Conservation (phyloP, 306 rosid genomes). For the Fragaria nilgerrensis region DNA sequence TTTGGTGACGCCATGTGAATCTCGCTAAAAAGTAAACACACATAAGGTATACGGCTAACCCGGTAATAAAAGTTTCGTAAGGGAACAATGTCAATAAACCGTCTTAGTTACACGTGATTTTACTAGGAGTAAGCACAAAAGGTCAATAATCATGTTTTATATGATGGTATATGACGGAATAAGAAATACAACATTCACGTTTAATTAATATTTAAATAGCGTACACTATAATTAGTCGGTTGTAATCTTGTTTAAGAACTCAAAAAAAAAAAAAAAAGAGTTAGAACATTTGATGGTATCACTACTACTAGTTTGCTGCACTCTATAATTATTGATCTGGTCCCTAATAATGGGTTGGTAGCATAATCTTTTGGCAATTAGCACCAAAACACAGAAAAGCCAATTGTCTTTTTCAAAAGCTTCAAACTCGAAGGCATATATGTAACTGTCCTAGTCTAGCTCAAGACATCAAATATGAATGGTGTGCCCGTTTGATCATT, state of each 20-base stretch:
- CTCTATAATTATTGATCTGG: neutral
- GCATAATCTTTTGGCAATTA: neutral
- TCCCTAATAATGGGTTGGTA: neutral
- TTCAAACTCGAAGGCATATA: neutral
- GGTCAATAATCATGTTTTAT: neutral
- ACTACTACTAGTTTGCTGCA: neutral
- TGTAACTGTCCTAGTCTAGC: neutral
- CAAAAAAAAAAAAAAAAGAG: neutral
- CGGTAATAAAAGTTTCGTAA: too few relatives aligned
- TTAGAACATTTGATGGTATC: neutral
- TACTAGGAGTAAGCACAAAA: too few relatives aligned
- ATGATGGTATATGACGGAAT: neutral
- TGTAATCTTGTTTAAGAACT: too few relatives aligned
- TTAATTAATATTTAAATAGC: too few relatives aligned
- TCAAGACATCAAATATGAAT: neutral
- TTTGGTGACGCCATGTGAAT: too few relatives aligned
- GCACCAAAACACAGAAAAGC: neutral
- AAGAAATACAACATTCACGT: neutral
- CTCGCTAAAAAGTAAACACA: too few relatives aligned
- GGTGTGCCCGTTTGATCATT: neutral
- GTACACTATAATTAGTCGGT: neutral
- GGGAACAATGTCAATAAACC: too few relatives aligned
- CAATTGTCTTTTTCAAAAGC: neutral
- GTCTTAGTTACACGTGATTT: too few relatives aligned
- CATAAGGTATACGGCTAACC: too few relatives aligned